Evolutionary conservation across 2,329 filamentous ascomycete genomes (phyloP), one percentile per base, ranked within the genome.

Genomic region (Sporothrix brunneoviolacea): DNA sequence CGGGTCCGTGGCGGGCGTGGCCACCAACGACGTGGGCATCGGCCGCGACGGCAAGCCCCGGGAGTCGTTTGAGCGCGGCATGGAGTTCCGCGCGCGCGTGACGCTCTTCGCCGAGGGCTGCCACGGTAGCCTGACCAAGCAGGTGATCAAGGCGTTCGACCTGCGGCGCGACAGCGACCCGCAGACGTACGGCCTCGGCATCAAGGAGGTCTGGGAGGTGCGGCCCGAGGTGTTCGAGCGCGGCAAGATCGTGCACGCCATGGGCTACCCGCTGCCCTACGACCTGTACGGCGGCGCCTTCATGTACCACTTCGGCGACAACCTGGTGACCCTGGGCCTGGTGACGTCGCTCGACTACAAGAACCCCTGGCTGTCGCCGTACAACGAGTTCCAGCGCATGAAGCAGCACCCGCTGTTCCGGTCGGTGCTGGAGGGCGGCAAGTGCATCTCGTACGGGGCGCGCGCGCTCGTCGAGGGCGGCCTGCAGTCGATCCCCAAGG

Each of bases 261-360:
- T 98, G 83, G 93, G 93, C 18, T 97, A 95, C 63, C 93, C 93
- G 18, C 71, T 98, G 39, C 81, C 89, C 15, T 81, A 77, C 60
- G 86, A 97, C 64, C 93, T 91, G 8, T 98, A 98, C 65, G 93
- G 93, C 58, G 93, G 93, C 58, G 90, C 88, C n/a, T 98, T 90
- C 84, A 91, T 98, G 88, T 98, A 98, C 64, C 93, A 98, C 68
- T 98, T 97, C 68, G 93, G 91, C 33, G 91, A 98, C 61, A 98
- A 97, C 68, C 79, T 97, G 61, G 91, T 98, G 54, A 90, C 84
- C 58, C 76, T 98, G 50, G 93, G 93, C 21, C 75, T 97, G 16
- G 93, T 98, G 10, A 87, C 94, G 33, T 91, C 91, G 21, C 77
- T 98, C 48, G 93, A 98, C 73, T 98, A 98, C 67, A 77, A 88